Evolutionary conservation across 495 filamentous ascomycete genomes (phyloP).

Genomic region (Tuber calosporum): DNA sequence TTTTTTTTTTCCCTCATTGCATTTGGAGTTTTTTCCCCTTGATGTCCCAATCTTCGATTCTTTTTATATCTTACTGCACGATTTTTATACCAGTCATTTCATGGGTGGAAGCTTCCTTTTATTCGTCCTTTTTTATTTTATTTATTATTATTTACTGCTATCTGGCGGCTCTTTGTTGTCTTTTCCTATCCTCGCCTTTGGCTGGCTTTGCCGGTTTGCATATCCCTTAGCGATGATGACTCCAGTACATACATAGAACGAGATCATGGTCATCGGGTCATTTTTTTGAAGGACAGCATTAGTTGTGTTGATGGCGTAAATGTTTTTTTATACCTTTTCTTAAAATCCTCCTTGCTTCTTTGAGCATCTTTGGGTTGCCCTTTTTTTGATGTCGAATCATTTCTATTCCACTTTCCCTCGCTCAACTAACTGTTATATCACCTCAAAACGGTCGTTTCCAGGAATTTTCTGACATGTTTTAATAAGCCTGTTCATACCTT

Average conservation of each 20-base stretch:
- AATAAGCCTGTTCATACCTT: conserved; percentile 10
- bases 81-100: conserved; percentile 37
- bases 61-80: conserved; percentile 25
- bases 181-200: conserved; percentile 36
- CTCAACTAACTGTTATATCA: conserved; percentile 5
- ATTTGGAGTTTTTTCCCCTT: conserved; percentile 28
- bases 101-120: conserved; percentile 43
- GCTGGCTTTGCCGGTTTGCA: conserved; percentile 40
- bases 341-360: not conserved
- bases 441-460: conserved; percentile 40
- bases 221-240: conserved; percentile 37
- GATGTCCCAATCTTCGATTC: conserved; percentile 2
- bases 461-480: conserved; percentile 31
- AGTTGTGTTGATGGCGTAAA: conserved; percentile 32
- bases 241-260: conserved; percentile 36
- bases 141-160: conserved; percentile 26
- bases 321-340: conserved; percentile 5
- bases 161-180: conserved; percentile 40
- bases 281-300: conserved; percentile 38
- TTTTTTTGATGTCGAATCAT: conserved; percentile 19
- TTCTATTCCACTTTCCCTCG: not conserved
- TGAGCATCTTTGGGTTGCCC: conserved; percentile 28
- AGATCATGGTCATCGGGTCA: conserved; percentile 28
- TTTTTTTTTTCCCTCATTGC: conserved; percentile 31
- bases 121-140: conserved; percentile 6